Base-by-base conservation (phyloP, 441 rosid species). In the Populus hybrid region DNA sequence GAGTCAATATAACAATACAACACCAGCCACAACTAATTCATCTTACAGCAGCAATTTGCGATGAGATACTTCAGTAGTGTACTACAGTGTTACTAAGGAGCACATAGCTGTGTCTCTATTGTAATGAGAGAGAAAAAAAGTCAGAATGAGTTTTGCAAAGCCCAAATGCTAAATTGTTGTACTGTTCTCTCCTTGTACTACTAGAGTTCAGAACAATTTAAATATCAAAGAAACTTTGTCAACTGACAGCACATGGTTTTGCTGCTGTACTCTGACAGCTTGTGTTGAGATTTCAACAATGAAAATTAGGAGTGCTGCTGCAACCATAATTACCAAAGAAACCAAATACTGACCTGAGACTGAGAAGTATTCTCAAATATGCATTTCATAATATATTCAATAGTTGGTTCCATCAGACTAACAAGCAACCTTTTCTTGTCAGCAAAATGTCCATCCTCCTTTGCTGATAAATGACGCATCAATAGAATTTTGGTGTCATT, bases 361-460 rank as follows among this genome's bases (percentile, higher is more conserved):
- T 45, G 56, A 1, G 93, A 84, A 76, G 84, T 87, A 83, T 86
- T 88, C 76, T 82, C 86, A 79, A 94, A 87, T 70, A 94, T 79
- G 90, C 88, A 83, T 82, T 87, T 91, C 87, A 92, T 80, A 76
- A 89, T 82, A 82, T 91, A 89, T 83, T 91, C 94, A 74, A 95
- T 85, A 59, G 94, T 81, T 76, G 98, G 97, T 81, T 93, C 98
- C 85, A 93, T 87, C 89, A 93, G 80, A 80, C 78, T 83, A 82
- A 91, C 84, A 80, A 90, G 89, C 84, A 87, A 77, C 81, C 83
- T 89, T 74, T 68, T 86, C 80, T 86, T 84, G 73, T 85, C 88
- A 23, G 80, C 66, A 80, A 81, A 82, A 83, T 80, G 77, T 73
- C 91, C 81, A 80, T 35, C 66, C 72, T 86, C 89, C 75, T 87